phyloP scores from a whole-genome alignment of 1,284 basidiomycete genomes.

The Trametes sp. region DNA sequence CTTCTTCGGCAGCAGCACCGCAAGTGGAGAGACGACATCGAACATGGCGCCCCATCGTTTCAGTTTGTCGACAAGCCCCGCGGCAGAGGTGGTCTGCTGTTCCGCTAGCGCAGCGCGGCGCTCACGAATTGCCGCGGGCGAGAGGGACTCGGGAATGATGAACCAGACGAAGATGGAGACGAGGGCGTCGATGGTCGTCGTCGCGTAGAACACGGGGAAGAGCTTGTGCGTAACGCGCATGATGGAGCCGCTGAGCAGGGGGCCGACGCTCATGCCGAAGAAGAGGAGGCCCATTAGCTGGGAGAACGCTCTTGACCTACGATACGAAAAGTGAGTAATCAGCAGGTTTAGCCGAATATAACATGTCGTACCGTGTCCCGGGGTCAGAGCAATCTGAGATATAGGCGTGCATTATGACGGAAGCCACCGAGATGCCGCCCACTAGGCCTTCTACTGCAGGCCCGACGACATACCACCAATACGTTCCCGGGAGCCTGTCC shows the following conservation, averaged over 20 bases:
- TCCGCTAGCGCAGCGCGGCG: constrained; percentile 40
- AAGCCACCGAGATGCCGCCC: constrained; percentile 64
- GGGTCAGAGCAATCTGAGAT: constrained; percentile 64
- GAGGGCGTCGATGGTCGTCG: constrained; percentile 52
- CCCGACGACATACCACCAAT: constrained; percentile 79
- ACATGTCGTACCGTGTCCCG: constrained; percentile 46
- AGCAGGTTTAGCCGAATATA: no score
- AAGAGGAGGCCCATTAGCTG: constrained; percentile 64
- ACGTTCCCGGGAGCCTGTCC: constrained; percentile 72
- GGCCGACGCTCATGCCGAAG: constrained; percentile 75
- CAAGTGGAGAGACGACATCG: constrained; percentile 62
- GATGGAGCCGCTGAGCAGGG: constrained; percentile 68
- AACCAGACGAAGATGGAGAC: constrained; percentile 59
- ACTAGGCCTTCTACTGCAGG: constrained; percentile 75
- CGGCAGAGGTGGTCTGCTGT: constrained; percentile 20
- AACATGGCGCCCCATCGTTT: constrained; percentile 39
- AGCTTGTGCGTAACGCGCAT: constrained; percentile 62
- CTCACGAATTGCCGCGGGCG: constrained; percentile 38
- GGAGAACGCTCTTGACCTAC: constrained; percentile 65
- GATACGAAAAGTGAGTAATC: not conserved
- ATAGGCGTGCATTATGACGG: constrained; percentile 64
- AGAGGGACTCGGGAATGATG: constrained; percentile 77
- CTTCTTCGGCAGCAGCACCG: constrained; percentile 63
- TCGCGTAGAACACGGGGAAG: constrained; percentile 75
- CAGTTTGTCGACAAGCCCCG: constrained; percentile 26